A percentile compares a stretch with the other conserved stretches of the same genome.
These are phyloP conservation scores for Collybia nuda DNA, from an alignment of 768 basidiomycete species.

Conservation along the genomic window DNA sequence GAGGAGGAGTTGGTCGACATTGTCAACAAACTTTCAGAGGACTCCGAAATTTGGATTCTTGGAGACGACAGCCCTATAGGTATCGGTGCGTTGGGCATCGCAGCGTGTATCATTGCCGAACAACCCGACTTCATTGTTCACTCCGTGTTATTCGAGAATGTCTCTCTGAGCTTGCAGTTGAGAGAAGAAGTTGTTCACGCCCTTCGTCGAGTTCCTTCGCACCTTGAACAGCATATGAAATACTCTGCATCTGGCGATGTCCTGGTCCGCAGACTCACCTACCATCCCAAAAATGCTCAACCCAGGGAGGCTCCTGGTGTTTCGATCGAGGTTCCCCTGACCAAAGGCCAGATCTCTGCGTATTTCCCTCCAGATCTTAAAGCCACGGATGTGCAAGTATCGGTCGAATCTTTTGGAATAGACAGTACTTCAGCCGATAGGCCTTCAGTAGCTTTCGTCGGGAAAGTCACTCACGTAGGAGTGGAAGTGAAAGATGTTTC, in stretches of 20 bases:
- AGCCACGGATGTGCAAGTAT: neutral
- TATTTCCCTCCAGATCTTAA: neutral
- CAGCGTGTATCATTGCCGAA: neutral
- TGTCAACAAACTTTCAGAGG: neutral
- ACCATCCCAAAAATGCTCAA: neutral
- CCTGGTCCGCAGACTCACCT: slow-evolving; percentile 6
- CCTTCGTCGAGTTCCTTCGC: slow-evolving; percentile 2
- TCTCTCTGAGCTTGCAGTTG: neutral
- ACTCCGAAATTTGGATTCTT: neutral
- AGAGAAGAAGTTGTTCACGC: neutral
- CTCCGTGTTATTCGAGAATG: neutral
- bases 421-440: neutral
- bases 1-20: neutral
- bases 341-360: neutral
- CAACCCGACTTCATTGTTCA: neutral
- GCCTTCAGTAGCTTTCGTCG: neutral
- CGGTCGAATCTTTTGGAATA: neutral
- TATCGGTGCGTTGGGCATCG: neutral
- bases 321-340: neutral
- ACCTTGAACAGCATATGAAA: slow-evolving; percentile 10
- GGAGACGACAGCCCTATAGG: neutral
- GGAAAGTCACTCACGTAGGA: neutral
- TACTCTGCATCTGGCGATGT: slow-evolving; percentile 1
- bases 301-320: neutral
- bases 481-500: neutral